phyloP scores from a whole-genome alignment of 148 eudicot species.

The Vaccinium myrtillus region DNA sequence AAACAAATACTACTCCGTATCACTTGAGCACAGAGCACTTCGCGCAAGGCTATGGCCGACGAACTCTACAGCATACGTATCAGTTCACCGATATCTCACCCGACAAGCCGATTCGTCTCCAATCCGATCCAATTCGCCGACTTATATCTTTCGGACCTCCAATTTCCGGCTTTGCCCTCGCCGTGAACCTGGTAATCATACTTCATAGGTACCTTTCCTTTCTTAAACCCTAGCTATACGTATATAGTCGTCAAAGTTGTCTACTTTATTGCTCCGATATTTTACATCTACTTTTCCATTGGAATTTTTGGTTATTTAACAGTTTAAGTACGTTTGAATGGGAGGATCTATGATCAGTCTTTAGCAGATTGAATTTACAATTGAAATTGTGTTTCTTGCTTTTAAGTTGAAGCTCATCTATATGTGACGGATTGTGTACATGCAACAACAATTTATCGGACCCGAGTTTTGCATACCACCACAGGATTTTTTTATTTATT shows the following conservation, averaged over 20 bases:
- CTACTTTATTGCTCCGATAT: background rate
- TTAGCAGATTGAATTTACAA: background rate
- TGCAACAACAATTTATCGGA: background rate
- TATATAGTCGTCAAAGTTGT: background rate
- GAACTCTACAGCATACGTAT: constrained; percentile 16
- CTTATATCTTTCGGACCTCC: background rate
- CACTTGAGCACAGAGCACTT: background rate
- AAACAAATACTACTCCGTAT: background rate
- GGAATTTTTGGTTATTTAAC: background rate
- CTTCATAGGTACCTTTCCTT: background rate
- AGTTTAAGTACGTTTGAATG: background rate
- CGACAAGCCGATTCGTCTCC: constrained; percentile 8
- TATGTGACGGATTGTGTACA: background rate
- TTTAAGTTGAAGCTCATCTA: background rate
- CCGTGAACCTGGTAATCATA: constrained; percentile 7
- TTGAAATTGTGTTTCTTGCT: background rate
- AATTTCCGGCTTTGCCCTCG: background rate
- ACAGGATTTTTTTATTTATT: too few relatives aligned
- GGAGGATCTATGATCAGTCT: background rate
- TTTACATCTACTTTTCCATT: background rate
- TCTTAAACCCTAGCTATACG: constrained; percentile 13
- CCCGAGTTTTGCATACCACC: background rate
- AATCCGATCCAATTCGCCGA: constrained; percentile 9
- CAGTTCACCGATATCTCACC: constrained; percentile 15
- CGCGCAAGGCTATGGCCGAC: constrained; percentile 37